These are phyloP conservation scores for Aspergillus calidoustus DNA, from an alignment of 2,329 filamentous ascomycete species.

Conservation along the genomic window DNA sequence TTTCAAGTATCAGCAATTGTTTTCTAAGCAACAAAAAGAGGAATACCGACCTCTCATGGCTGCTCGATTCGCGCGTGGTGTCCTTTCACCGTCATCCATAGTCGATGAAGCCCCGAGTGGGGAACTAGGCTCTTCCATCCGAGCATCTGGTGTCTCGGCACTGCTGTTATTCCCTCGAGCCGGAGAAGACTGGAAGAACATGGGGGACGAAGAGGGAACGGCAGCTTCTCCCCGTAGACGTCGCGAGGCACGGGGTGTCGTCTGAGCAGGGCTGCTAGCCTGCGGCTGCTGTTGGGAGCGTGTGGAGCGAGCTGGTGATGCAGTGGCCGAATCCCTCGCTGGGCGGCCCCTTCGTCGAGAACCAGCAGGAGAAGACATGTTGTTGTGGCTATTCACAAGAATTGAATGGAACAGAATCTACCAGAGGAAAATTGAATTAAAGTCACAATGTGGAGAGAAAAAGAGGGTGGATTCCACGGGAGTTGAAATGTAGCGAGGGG, in stretches of 20 bases:
- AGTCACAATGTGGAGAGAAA: neutral
- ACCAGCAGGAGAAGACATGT: conserved; percentile 51
- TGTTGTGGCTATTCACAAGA: conserved; percentile 19
- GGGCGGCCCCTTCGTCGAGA: conserved; percentile 47
- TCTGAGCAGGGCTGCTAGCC: conserved; percentile 41
- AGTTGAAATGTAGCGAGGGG: conserved; percentile 24
- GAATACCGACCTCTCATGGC: conserved; percentile 45
- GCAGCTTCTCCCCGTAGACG: conserved; percentile 44
- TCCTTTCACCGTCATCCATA: conserved; percentile 48
- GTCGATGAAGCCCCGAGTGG: conserved; percentile 48
- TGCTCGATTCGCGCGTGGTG: conserved; percentile 45
- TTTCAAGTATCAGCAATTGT: conserved; percentile 7
- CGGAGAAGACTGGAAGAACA: conserved; percentile 74
- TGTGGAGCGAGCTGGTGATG: conserved; percentile 43
- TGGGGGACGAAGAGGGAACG: conserved; percentile 73
- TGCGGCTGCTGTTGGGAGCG: conserved; percentile 38
- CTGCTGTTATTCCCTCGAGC: conserved; percentile 48
- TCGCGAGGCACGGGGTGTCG: conserved; percentile 54
- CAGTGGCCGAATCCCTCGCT: conserved; percentile 44
- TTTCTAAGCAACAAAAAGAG: neutral
- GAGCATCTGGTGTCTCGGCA: conserved; percentile 45
- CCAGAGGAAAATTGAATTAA: neutral
- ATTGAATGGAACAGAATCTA: conserved; percentile 2
- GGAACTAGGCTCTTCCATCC: conserved; percentile 53
- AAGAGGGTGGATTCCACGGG: conserved; percentile 19